phyloP scores from a whole-genome alignment of 768 basidiomycete species.

The Tephrocybe sp. region DNA sequence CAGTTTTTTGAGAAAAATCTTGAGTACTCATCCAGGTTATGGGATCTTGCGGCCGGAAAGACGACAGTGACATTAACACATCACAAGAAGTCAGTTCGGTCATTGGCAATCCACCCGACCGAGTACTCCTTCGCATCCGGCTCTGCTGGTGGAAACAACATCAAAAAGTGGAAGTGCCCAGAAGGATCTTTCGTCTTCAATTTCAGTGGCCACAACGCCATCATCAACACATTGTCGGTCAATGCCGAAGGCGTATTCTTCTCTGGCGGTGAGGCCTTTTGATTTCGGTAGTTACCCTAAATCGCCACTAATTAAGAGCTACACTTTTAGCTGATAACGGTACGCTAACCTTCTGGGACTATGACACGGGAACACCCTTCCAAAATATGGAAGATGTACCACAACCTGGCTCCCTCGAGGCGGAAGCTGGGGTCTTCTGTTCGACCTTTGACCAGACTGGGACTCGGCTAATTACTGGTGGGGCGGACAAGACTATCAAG shows the following conservation, averaged over 20 bases:
- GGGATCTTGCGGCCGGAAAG: constrained; percentile 98
- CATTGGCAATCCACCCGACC: constrained; percentile 91
- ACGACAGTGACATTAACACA: constrained; percentile 97
- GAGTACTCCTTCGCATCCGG: constrained; percentile 96
- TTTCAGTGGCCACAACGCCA: constrained; percentile 93
- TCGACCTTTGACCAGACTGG: constrained; percentile 97
- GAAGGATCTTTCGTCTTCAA: constrained; percentile 96
- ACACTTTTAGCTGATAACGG: constrained; percentile 81
- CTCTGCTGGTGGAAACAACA: constrained; percentile 98
- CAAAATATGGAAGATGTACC: constrained; percentile 92
- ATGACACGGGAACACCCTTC: constrained; percentile 90
- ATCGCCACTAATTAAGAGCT: background rate
- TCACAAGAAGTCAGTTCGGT: constrained; percentile 96
- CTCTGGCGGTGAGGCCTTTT: constrained; percentile 72
- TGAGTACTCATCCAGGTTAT: constrained; percentile 51
- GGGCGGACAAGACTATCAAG: constrained; percentile 99
- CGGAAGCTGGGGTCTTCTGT: constrained; percentile 95
- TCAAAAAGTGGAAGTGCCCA: constrained; percentile 99
- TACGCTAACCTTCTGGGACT: constrained; percentile 91
- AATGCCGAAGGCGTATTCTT: constrained; percentile 97
- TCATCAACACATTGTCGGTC: constrained; percentile 93
- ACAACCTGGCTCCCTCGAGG: constrained; percentile 96
- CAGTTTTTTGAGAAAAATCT: background rate
- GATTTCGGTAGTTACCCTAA: background rate
- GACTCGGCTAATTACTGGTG: constrained; percentile 90